A percentile compares a stretch with the other conserved stretches of the same genome.
These are phyloP conservation scores for Tetradesmus obliquus DNA, from an alignment of 139 green algal species.

Conservation along the genomic window DNA sequence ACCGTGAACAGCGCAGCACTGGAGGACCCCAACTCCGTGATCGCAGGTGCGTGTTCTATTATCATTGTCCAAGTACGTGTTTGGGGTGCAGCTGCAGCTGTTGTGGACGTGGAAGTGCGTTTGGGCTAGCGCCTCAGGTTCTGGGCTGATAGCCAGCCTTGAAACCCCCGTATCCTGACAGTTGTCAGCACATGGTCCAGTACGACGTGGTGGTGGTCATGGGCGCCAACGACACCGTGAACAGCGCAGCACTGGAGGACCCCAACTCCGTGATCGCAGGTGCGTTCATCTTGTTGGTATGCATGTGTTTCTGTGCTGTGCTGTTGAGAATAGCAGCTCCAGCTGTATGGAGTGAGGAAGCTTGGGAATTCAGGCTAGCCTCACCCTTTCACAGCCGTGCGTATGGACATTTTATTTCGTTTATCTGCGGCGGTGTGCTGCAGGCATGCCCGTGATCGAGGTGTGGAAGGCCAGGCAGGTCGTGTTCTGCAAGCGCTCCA, in stretches of 20 bases:
- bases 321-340: too few species aligned
- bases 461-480: conserved; percentile 86
- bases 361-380: too few species aligned
- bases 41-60: conserved; percentile 58
- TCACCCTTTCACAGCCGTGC: too few species aligned
- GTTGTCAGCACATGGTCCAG: conserved; percentile 67
- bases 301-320: too few species aligned
- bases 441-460: conserved; percentile 72
- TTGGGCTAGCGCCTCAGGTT: not conserved
- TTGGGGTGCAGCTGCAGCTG: not conserved
- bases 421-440: not conserved
- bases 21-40: conserved; percentile 88
- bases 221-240: conserved; percentile 90
- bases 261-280: conserved; percentile 85
- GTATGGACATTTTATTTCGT: too few species aligned
- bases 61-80: conserved; percentile 50
- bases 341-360: too few species aligned
- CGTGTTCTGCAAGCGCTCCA: conserved; percentile 91
- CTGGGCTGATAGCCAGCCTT: not conserved
- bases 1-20: conserved; percentile 90
- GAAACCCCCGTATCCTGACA: too few species aligned
- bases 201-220: conserved; percentile 47
- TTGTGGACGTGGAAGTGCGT: not conserved
- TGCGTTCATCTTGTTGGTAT: not conserved
- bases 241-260: conserved; percentile 89